These are phyloP conservation scores for Fusarium subtropicale DNA, from an alignment of 2,329 filamentous ascomycete genomes.

Conservation along the genomic window DNA sequence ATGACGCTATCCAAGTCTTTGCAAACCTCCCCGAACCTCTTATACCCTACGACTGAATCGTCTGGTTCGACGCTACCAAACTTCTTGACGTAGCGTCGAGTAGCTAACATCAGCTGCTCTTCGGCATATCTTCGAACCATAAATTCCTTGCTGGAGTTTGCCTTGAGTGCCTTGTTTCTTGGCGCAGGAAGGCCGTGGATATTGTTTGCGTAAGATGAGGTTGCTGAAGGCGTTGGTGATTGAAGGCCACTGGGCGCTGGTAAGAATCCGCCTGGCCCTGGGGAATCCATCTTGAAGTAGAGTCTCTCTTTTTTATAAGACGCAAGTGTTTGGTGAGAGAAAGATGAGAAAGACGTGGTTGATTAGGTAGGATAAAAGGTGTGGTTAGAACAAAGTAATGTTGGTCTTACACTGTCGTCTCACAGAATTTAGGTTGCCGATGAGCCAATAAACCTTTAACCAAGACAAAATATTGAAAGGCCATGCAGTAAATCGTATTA, in stretches of 20 bases:
- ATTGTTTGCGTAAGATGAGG: conserved; percentile 55
- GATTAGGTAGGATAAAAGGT: not conserved
- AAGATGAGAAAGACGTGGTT: not conserved
- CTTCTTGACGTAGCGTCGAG: conserved; percentile 71
- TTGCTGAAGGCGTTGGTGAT: conserved; percentile 65
- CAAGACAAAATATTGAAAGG: not conserved
- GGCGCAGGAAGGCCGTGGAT: conserved; percentile 65
- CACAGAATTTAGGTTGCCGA: not conserved
- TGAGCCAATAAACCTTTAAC: not conserved
- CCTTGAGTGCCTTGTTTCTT: conserved; percentile 62
- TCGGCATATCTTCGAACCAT: conserved; percentile 69
- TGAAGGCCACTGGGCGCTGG: conserved; percentile 57
- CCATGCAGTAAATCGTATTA: not conserved
- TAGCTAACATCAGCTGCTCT: conserved; percentile 63
- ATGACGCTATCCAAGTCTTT: conserved; percentile 79
- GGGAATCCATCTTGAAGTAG: conserved; percentile 4
- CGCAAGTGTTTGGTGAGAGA: not conserved
- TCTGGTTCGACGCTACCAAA: conserved; percentile 59
- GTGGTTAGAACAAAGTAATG: not conserved
- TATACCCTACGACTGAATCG: conserved; percentile 65
- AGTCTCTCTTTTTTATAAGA: not conserved
- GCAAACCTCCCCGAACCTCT: conserved; percentile 75
- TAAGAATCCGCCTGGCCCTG: conserved; percentile 65
- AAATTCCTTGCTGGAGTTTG: conserved; percentile 71
- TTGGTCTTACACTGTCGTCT: not conserved